Evolutionary conservation across 495 filamentous ascomycete genomes (phyloP).

Genomic region (Xylaria scruposa): DNA sequence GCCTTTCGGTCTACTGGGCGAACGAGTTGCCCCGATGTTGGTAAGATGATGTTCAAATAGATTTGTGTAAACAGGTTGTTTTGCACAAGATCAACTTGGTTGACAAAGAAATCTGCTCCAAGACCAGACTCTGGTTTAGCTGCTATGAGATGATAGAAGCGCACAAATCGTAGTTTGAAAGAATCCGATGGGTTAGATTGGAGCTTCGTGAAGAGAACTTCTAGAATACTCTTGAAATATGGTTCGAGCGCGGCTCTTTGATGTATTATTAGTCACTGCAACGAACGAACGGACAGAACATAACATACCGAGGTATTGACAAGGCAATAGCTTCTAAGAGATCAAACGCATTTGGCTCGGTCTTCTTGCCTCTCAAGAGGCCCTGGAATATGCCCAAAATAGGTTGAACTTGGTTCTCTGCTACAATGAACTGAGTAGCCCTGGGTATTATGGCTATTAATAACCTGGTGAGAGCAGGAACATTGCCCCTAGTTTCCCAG

Average conservation of each 20-base stretch:
- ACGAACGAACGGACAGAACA: background rate
- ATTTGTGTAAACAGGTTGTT: constrained; percentile 79
- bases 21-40: constrained; percentile 84
- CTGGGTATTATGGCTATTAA: constrained; percentile 84
- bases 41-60: constrained; percentile 84
- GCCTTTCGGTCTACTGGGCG: constrained; percentile 90
- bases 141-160: constrained; percentile 91
- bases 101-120: constrained; percentile 88
- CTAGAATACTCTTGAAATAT: constrained; percentile 81
- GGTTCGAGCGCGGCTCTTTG: constrained; percentile 66
- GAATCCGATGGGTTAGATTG: constrained; percentile 77
- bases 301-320: constrained; percentile 70
- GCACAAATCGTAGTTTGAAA: constrained; percentile 80
- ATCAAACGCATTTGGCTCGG: constrained; percentile 85
- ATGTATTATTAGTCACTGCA: constrained; percentile 43
- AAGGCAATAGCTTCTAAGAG: constrained; percentile 80
- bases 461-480: constrained; percentile 85
- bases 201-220: constrained; percentile 81
- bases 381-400: constrained; percentile 93
- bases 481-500: constrained; percentile 92
- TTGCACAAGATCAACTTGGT: constrained; percentile 80
- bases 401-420: constrained; percentile 73
- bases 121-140: constrained; percentile 75
- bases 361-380: constrained; percentile 72
- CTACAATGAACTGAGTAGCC: constrained; percentile 70